Base-by-base conservation (phyloP, 23 red algal species). In the Gracilaria vermiculophylla region DNA sequence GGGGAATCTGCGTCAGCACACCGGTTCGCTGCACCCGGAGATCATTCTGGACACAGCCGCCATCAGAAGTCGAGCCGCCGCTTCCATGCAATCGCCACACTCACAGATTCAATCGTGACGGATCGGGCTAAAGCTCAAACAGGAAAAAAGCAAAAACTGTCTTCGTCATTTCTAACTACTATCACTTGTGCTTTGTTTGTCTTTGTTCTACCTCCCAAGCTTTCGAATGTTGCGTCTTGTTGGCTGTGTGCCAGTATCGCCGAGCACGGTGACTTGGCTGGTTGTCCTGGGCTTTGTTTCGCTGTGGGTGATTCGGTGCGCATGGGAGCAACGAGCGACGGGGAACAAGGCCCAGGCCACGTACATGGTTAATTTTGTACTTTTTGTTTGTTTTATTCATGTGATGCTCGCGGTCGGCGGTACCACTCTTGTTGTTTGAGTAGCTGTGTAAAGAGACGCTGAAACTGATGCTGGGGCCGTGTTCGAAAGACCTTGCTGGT, bases 1-100 rank as follows among this genome's bases (percentile, higher is more conserved):
- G 27, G 81, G 85, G 20, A 94, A 94, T 35, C 52, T 94, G 49
- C 53, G 69, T 7, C 77, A 94, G 44, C 92, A 94, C 70, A 87
- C 83, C 33, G 83, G 83, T 12, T 87, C 83, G 6, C 70, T 87
- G 27, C 83, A 87, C 48, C 83, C 83, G 52, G 83, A 87, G 2
- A 17, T 78, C 16, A 37, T 23, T 35, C 8, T 78, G 51, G 73
- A 78, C 15, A 78, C 73, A 32, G 73, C 73, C 6, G 48, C 45
- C 1, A 52, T 78, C 48, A 20, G 73, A 21, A 78, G 44, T 49
- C 73, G 73, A 2, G 73, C 52, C 15, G 64, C 64, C 2, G 64
- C 64, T 20, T 42, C 64, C n/a, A 60, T 60, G 55, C 55, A 60
- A 73, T n/a, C 42, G 42, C 32, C 21, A 37, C 45, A 78, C 44